Base-by-base conservation (phyloP, 1,139 yeast genomes). In the Martiniozyma asiatica region DNA sequence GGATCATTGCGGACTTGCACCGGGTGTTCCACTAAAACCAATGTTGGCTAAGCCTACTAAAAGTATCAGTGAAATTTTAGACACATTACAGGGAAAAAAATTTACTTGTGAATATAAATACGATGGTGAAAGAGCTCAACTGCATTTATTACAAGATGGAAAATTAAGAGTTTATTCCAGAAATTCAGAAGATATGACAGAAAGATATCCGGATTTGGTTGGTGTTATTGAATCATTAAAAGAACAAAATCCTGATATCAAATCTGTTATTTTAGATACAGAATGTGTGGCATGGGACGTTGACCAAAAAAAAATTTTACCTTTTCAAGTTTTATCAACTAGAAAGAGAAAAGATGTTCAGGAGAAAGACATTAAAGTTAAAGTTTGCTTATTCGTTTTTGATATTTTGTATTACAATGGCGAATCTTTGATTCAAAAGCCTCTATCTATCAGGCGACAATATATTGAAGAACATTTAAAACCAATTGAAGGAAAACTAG, bases 241-340 rank as follows among this genome's bases (percentile, higher is more conserved):
- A 27, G 57, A 55, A 16, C 19, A 32, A 20, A 51, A 52, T 26
- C 55, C 59, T 2, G 48, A 44, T 4, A 57, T 65, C 12, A 59
- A 61, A 29, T 71, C 75, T 1, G 53, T 87, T 54, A 84, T 89
- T 35, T 55, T 89, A 35, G 99, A 89, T 51, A 82, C 96, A 56
- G 99, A 89, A 55, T 96, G 96, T 5, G 98, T 92, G n/a, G 99
- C 98, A 0, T 89, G 95, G 94, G 96, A 89, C 52, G 61, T 77
- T 36, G 74, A 63, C 28, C 63, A 66, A 14, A 55, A 72, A 18
- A 81, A 78, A 50, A 87, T 92, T 34, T 58, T 89, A 35, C 98
- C 99, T 0, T 89, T 89, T 55, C 99, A 89, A 53, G 77, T 84
- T 0, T 58, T 89, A 30, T 79, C 95, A 2, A 89, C 98, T 0